A percentile compares a stretch with the other conserved stretches of the same genome.
These are phyloP conservation scores for Pseudocercospora vitis DNA, from an alignment of 2,329 filamentous ascomycete genomes.

Conservation along the genomic window DNA sequence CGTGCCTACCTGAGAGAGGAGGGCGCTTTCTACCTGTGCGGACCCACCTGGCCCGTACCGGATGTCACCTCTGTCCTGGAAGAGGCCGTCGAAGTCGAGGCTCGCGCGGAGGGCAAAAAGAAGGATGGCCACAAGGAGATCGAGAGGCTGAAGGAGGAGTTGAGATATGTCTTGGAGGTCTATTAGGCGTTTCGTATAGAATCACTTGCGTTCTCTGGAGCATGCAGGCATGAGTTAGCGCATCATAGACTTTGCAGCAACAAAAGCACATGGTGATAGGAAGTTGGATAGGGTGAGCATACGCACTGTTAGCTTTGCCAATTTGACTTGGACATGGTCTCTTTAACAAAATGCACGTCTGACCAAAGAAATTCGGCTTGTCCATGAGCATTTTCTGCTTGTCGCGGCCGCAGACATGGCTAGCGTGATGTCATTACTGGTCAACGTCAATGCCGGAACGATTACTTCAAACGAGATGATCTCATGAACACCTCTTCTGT, in stretches of 20 bases:
- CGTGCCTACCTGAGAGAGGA: constrained; percentile 83
- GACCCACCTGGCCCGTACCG: constrained; percentile 96
- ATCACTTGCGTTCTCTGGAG: neutral
- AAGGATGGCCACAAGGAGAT: constrained; percentile 67
- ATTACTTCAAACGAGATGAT: no score
- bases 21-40: constrained; percentile 94
- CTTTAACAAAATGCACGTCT: no score
- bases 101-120: constrained; percentile 52
- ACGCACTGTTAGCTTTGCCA: no score
- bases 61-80: constrained; percentile 92
- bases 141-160: constrained; percentile 93
- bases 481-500: no score
- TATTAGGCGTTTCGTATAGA: constrained; percentile 57
- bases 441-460: neutral
- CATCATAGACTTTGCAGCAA: neutral
- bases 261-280: neutral
- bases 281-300: no score
- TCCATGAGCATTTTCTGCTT: no score
- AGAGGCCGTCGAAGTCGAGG: constrained; percentile 82
- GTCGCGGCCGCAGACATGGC: no score
- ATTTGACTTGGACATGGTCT: no score
- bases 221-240: neutral
- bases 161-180: constrained; percentile 92
- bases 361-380: no score
- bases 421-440: neutral